phyloP scores from a whole-genome alignment of 1,284 basidiomycete species.

The Heterobasidion parviporum region DNA sequence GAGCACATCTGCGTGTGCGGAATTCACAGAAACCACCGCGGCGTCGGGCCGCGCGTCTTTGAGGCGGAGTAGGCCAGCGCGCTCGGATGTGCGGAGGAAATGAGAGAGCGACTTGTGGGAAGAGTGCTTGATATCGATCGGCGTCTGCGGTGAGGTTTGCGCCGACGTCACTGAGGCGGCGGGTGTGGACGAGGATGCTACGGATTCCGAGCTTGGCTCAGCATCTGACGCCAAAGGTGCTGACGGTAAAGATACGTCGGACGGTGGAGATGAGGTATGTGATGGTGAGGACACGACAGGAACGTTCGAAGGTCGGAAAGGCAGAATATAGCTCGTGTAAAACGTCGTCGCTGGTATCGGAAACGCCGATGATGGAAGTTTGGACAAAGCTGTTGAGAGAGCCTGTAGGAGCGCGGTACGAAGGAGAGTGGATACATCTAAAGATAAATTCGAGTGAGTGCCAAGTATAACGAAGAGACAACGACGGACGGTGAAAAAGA shows the following conservation, averaged over 20 bases:
- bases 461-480: background rate
- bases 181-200: no score
- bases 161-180: conserved; percentile 14
- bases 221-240: background rate
- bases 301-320: conserved; percentile 42
- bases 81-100: conserved; percentile 71
- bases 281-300: background rate
- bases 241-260: background rate
- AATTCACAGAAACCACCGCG: conserved; percentile 54
- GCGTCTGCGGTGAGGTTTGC: conserved; percentile 19
- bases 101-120: conserved; percentile 73
- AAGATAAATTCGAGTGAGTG: background rate
- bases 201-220: no score
- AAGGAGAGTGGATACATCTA: conserved; percentile 61
- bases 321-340: conserved; percentile 73
- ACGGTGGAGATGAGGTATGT: background rate
- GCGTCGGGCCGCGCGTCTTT: conserved; percentile 69
- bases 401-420: conserved; percentile 67
- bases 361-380: conserved; percentile 46
- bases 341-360: conserved; percentile 73
- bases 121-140: conserved; percentile 57
- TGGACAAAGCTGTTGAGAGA: conserved; percentile 38
- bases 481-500: background rate
- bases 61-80: conserved; percentile 60
- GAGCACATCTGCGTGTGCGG: conserved; percentile 48